phyloP scores from a whole-genome alignment of 2,329 filamentous ascomycete species.

The Cladosporium sp. region DNA sequence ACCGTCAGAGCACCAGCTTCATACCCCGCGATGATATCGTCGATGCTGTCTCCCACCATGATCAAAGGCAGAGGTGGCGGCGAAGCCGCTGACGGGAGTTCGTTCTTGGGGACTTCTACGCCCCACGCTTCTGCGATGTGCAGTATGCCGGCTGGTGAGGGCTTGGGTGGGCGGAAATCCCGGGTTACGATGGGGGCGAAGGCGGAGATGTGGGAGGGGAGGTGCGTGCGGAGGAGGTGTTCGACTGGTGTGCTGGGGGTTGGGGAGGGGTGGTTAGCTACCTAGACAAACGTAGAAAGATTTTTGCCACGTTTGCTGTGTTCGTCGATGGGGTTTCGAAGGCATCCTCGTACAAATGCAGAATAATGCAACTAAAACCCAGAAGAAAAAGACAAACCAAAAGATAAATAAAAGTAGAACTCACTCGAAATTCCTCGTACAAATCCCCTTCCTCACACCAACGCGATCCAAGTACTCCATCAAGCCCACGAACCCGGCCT shows the following conservation, averaged over 20 bases:
- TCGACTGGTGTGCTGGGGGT: constrained; percentile 59
- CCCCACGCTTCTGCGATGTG: constrained; percentile 79
- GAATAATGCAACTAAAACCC: too few relatives aligned
- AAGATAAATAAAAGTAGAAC: constrained; percentile 19
- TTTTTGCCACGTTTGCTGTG: too few relatives aligned
- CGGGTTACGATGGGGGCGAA: constrained; percentile 81
- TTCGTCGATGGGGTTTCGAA: background rate
- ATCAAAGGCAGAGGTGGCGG: constrained; percentile 37
- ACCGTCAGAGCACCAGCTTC: constrained; percentile 84
- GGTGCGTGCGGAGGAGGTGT: constrained; percentile 70
- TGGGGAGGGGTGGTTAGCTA: background rate
- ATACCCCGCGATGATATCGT: constrained; percentile 87
- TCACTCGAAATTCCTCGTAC: constrained; percentile 86
- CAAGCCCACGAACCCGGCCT: constrained; percentile 70
- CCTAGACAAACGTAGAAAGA: too few relatives aligned
- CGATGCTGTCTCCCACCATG: constrained; percentile 63
- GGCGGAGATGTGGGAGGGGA: constrained; percentile 51
- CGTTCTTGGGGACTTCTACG: constrained; percentile 33
- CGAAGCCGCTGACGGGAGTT: constrained; percentile 23
- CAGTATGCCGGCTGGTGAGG: constrained; percentile 78
- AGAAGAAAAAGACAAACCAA: background rate
- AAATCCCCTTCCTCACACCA: constrained; percentile 72
- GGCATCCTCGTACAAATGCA: background rate
- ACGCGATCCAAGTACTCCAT: constrained; percentile 76
- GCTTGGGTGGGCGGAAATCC: constrained; percentile 79